A percentile compares a stretch with the other conserved stretches of the same genome.
Conservation (phyloP, 768 basidiomycete species). For the Cystofilobasidium bisporidii region DNA sequence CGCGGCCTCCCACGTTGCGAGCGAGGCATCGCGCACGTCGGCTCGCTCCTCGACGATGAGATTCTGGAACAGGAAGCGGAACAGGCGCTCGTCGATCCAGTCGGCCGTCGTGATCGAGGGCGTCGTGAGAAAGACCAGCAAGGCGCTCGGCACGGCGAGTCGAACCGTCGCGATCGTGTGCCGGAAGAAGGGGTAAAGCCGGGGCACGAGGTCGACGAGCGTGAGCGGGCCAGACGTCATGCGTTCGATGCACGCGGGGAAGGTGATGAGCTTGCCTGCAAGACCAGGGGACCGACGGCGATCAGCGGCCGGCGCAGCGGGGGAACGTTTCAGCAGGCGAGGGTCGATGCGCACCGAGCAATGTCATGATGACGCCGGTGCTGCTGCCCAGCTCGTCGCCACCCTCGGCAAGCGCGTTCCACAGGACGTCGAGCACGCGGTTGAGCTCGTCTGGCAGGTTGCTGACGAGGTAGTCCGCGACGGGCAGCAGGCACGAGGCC, state of each 20-base stretch:
- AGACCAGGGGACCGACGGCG: too few species aligned
- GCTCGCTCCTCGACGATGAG: conserved; percentile 78
- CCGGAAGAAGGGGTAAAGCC: conserved; percentile 89
- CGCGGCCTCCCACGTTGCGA: conserved; percentile 64
- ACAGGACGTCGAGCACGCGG: conserved; percentile 69
- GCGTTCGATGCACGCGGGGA: conserved; percentile 64
- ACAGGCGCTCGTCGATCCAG: conserved; percentile 69
- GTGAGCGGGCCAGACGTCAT: conserved; percentile 52
- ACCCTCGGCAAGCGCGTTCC: conserved; percentile 82
- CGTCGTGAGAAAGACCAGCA: conserved; percentile 75
- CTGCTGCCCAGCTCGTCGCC: conserved; percentile 95
- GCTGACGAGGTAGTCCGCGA: conserved; percentile 70
- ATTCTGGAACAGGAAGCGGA: conserved; percentile 85
- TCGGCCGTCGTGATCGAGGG: conserved; percentile 55
- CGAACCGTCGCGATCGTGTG: conserved; percentile 92
- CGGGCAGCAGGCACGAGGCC: conserved; percentile 78
- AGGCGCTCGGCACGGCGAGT: conserved; percentile 78
- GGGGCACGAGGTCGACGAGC: conserved; percentile 69
- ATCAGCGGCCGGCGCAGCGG: too few species aligned
- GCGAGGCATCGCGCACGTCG: conserved; percentile 68
- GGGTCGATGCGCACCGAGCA: conserved; percentile 61
- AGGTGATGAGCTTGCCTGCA: conserved; percentile 76
- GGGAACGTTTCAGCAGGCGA: too few species aligned
- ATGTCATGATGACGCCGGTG: conserved; percentile 92
- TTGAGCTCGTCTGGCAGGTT: conserved; percentile 58